Percentiles rank a stretch among this genome's conserved stretches.
Evolutionary conservation across 1,139 yeast genomes (phyloP).

Genomic region (Candida labiduridarum): DNA sequence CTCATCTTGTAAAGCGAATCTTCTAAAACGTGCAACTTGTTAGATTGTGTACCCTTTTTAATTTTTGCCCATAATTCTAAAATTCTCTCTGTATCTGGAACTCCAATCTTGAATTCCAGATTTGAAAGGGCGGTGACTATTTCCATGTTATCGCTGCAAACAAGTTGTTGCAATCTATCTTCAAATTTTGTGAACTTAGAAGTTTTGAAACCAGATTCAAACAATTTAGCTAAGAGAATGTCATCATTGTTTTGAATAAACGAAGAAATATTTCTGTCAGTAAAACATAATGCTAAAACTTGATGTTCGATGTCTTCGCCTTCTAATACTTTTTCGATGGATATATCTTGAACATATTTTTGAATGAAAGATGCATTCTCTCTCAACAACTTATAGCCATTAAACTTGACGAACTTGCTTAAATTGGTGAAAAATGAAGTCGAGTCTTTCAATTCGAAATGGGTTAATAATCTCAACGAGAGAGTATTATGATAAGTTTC

Average conservation of each 20-base stretch:
- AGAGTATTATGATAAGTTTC: conserved; percentile 54
- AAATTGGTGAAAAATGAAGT: conserved; percentile 33
- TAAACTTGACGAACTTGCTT: conserved; percentile 44
- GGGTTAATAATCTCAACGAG: conserved; percentile 47
- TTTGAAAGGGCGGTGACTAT: conserved; percentile 13
- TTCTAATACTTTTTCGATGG: conserved; percentile 1
- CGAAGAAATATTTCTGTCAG: neutral
- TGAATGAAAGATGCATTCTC: conserved; percentile 32
- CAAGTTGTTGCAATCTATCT: conserved; percentile 4
- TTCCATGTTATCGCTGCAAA: conserved; percentile 10
- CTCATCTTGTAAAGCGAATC: conserved; percentile 32
- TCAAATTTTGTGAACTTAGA: conserved; percentile 5
- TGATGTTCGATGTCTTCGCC: conserved; percentile 9
- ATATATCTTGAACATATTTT: neutral
- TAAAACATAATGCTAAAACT: conserved; percentile 12
- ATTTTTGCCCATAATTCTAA: conserved; percentile 23
- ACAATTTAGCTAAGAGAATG: conserved; percentile 23
- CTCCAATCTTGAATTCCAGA: conserved; percentile 6
- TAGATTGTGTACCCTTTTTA: conserved; percentile 26
- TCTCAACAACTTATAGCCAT: conserved; percentile 35
- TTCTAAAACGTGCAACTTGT: conserved; percentile 28
- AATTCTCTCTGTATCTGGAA: conserved; percentile 7
- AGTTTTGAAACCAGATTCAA: conserved; percentile 18
- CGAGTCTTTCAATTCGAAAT: conserved; percentile 21
- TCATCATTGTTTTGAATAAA: neutral